phyloP scores from a whole-genome alignment of 768 basidiomycete genomes.

The Mycena crocata region DNA sequence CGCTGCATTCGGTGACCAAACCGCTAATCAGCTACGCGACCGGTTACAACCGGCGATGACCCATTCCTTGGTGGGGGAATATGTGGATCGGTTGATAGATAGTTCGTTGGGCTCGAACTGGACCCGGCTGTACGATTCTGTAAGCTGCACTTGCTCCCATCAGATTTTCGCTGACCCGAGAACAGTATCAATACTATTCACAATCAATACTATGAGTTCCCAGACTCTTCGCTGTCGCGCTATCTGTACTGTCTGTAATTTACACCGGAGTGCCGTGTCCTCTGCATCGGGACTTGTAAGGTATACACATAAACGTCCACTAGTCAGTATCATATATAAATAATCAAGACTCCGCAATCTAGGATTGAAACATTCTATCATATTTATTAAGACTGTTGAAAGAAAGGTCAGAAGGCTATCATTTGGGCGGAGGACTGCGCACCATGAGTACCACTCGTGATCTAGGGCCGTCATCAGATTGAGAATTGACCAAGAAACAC shows the following conservation, averaged over 20 bases:
- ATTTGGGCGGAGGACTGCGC: not conserved
- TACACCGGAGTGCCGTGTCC: constrained; percentile 9
- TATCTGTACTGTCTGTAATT: constrained; percentile 33
- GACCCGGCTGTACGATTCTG: constrained; percentile 96
- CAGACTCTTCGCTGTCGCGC: constrained; percentile 20
- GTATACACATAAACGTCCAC: constrained; percentile 12
- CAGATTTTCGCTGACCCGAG: constrained; percentile 1
- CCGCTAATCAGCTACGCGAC: constrained; percentile 87
- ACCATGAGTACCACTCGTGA: constrained; percentile 86
- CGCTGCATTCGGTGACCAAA: constrained; percentile 89
- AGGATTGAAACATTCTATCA: constrained; percentile 65
- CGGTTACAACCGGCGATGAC: constrained; percentile 94
- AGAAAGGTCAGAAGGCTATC: not conserved
- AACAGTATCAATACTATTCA: constrained; percentile 92
- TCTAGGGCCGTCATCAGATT: constrained; percentile 54
- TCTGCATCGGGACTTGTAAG: not conserved
- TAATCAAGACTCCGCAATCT: constrained; percentile 14
- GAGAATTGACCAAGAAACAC: not conserved
- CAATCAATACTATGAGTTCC: constrained; percentile 78
- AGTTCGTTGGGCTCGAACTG: constrained; percentile 92
- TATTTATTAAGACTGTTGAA: constrained; percentile 78
- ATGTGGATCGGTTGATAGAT: constrained; percentile 91
- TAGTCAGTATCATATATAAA: constrained; percentile 8
- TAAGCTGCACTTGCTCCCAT: constrained; percentile 49
- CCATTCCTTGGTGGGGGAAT: constrained; percentile 84